A percentile compares a stretch with the other conserved stretches of the same genome.
phyloP scores from a whole-genome alignment of 345 rosid genomes.

The Clarkia xantiana region DNA sequence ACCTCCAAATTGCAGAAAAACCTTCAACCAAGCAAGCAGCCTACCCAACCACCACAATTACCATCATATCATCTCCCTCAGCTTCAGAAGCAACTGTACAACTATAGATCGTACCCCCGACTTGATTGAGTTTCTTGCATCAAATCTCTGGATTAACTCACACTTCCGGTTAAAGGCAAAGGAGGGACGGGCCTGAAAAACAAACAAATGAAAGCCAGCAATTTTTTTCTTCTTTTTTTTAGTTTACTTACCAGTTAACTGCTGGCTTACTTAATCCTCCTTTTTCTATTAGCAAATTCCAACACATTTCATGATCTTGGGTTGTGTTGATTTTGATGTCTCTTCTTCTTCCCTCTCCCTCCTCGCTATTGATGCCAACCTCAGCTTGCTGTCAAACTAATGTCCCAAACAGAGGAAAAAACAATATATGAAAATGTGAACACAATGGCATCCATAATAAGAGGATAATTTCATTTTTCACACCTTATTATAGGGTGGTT shows the following conservation, averaged over 20 bases:
- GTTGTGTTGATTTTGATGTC: background rate
- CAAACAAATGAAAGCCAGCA: slow-evolving; percentile 44
- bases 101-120: no score
- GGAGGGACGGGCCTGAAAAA: slow-evolving; percentile 46
- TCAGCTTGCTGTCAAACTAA: slow-evolving; percentile 21
- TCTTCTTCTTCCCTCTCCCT: background rate
- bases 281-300: background rate
- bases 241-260: slow-evolving; percentile 34
- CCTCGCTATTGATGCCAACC: slow-evolving; percentile 22
- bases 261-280: slow-evolving; percentile 46
- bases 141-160: background rate
- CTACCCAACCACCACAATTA: no score
- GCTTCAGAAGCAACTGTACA: no score
- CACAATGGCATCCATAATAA: background rate
- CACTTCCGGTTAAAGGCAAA: slow-evolving; percentile 4
- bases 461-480: slow-evolving; percentile 1
- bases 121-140: no score
- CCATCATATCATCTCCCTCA: no score
- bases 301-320: background rate
- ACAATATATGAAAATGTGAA: slow-evolving; percentile 8
- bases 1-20: no score
- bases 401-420: slow-evolving; percentile 10
- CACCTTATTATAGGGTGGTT: slow-evolving; percentile 31
- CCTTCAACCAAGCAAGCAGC: no score
- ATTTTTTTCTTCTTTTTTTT: slow-evolving; percentile 13